Conservation (phyloP, 1,284 basidiomycete genomes). For the Fomitopsis betulina region DNA sequence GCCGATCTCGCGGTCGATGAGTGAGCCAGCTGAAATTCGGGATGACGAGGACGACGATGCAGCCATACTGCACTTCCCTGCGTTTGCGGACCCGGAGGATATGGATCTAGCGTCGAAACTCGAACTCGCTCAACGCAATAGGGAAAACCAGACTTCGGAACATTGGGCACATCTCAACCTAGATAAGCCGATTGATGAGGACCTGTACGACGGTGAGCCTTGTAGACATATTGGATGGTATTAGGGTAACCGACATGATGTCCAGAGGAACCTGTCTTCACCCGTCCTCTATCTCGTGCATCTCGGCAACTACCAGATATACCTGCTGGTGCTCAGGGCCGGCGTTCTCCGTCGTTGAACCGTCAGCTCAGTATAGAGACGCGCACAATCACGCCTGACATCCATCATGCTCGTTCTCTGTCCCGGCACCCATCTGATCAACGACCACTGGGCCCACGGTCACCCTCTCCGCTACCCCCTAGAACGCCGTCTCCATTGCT, state of each 20-base stretch:
- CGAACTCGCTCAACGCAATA: slow-evolving; percentile 77
- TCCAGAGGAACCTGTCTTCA: slow-evolving; percentile 53
- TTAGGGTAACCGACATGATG: not conserved
- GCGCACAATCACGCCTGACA: slow-evolving; percentile 12
- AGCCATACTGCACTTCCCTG: slow-evolving; percentile 25
- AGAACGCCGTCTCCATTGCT: slow-evolving; percentile 8
- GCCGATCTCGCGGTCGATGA: not conserved
- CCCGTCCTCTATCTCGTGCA: slow-evolving; percentile 44
- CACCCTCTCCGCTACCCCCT: slow-evolving; percentile 61
- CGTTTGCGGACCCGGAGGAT: slow-evolving; percentile 57
- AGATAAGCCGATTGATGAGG: slow-evolving; percentile 51
- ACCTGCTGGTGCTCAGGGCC: slow-evolving; percentile 33
- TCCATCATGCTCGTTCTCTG: slow-evolving; percentile 31
- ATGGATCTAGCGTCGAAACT: slow-evolving; percentile 69
- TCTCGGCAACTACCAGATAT: slow-evolving; percentile 22
- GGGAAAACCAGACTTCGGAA: slow-evolving; percentile 63
- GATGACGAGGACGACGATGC: slow-evolving; percentile 35
- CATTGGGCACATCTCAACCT: slow-evolving; percentile 31
- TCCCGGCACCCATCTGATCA: slow-evolving; percentile 47
- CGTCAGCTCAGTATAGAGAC: slow-evolving; percentile 18
- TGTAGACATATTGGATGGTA: not conserved
- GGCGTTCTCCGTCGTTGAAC: slow-evolving; percentile 37
- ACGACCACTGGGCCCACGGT: slow-evolving; percentile 65
- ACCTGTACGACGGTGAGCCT: slow-evolving; percentile 67
- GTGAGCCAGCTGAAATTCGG: slow-evolving; percentile 1